Base-by-base conservation (phyloP, 371 early-diverging fungal genomes). In the Mortierella sp. region DNA sequence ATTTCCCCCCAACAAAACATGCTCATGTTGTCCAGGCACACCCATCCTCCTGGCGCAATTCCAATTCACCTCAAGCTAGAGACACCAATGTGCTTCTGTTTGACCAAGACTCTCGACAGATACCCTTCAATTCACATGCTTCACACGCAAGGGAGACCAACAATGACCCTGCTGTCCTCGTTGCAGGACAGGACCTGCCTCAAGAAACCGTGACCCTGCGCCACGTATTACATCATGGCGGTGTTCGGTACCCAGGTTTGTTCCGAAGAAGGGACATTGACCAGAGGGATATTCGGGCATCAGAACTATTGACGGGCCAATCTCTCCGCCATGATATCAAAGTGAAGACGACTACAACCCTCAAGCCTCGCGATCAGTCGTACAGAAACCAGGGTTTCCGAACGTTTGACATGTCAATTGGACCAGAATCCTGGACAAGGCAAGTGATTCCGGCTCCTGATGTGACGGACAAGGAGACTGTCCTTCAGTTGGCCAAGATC, bases 251-350 rank as follows among this genome's bases (percentile, higher is more conserved):
- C 63, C 82, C 84, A 7, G 41, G 62, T 6, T 81, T 87, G 30
- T 87, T 87, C 62, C 63, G 83, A 50, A 64, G 70, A 53, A 57
- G 73, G 60, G 81, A 86, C 26, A 23, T 83, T 12, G 23, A 8
- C 1, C 32, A 19, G 2, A 26, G 12, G 21, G 72, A 60, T 55
- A 31, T 60, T 9, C 21, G 4, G 15, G 49, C 60, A 8, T 60
- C 63, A 30, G 73, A 64, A 21, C 28, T 56, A 26, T 19, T 54
- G 27, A 44, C 56, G 4, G 79, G 78, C 0, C 21, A 69, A 23
- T 66, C 80, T 8, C 60, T 61, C 19, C 53, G 54, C 4, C 60
- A 59, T 17, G 47, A 41, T 2, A 24, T 81, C 42, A 65, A 72
- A 28, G 69, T 63, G 30, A 49, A 53, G 56, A 24, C 64, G 19